phyloP scores from a whole-genome alignment of 2,329 filamentous ascomycete species.

The Boeremia exigua region DNA sequence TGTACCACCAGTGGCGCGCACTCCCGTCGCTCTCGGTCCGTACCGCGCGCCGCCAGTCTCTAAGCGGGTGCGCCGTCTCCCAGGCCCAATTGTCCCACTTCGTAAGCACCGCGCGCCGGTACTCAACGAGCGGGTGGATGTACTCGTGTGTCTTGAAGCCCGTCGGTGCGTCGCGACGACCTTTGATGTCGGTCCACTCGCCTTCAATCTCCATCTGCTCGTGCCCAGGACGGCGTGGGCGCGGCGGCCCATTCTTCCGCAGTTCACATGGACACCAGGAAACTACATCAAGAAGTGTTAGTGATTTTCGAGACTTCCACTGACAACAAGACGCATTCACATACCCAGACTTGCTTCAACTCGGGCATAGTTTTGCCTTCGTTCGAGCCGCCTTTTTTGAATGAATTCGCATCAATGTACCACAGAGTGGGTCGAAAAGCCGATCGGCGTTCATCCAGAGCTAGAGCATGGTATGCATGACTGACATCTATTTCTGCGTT shows the following conservation, averaged over 20 bases:
- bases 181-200: constrained; percentile 17
- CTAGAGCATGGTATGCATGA: constrained; percentile 62
- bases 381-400: not conserved
- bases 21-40: not conserved
- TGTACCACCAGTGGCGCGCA: not conserved
- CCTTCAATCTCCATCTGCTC: constrained; percentile 39
- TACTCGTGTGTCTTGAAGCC: constrained; percentile 55
- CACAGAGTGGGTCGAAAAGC: constrained; percentile 62
- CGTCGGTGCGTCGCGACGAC: not conserved
- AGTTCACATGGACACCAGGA: constrained; percentile 59
- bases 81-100: not conserved
- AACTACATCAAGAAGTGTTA: constrained; percentile 32
- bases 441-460: constrained; percentile 60
- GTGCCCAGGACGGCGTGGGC: constrained; percentile 52
- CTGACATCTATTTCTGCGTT: constrained; percentile 52
- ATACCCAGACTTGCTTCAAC: constrained; percentile 58
- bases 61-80: not conserved
- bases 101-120: constrained; percentile 25
- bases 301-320: not conserved
- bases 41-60: not conserved
- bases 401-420: constrained; percentile 45
- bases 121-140: constrained; percentile 52
- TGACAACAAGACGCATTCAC: not conserved
- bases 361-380: constrained; percentile 44
- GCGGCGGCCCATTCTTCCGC: constrained; percentile 54